These are phyloP conservation scores for Microbotryum scabiosae DNA, from an alignment of 1,284 basidiomycete species.

Conservation along the genomic window DNA sequence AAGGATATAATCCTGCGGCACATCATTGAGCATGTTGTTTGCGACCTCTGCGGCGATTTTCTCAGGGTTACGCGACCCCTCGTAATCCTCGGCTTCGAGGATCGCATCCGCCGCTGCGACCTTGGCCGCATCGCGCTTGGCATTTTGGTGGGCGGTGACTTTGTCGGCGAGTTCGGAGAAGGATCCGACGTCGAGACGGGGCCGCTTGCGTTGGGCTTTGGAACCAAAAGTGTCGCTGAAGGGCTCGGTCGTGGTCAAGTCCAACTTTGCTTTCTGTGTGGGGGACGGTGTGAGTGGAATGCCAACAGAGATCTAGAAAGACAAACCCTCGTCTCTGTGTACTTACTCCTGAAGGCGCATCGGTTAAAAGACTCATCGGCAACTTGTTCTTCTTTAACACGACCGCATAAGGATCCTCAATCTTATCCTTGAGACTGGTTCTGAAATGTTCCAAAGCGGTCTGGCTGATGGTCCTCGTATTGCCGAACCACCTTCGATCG, in stretches of 20 bases:
- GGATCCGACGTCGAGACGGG: constrained; percentile 69
- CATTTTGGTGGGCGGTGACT: constrained; percentile 20
- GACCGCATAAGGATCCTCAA: constrained; percentile 89
- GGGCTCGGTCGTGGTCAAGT: constrained; percentile 89
- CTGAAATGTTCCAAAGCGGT: constrained; percentile 88
- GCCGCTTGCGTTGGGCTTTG: constrained; percentile 82
- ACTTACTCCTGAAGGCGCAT: constrained; percentile 35
- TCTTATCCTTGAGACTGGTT: constrained; percentile 68
- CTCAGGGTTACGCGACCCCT: constrained; percentile 30
- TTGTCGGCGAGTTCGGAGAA: constrained; percentile 70
- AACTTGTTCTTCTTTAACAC: constrained; percentile 84
- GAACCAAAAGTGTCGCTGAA: constrained; percentile 88
- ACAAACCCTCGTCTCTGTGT: not conserved
- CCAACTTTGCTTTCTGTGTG: constrained; percentile 28
- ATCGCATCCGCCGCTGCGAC: constrained; percentile 16
- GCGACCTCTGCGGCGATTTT: constrained; percentile 22
- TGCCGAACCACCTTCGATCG: constrained; percentile 92
- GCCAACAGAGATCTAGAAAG: not conserved
- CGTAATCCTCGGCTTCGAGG: constrained; percentile 28
- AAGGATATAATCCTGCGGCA: constrained; percentile 36
- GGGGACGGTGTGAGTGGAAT: too few species aligned
- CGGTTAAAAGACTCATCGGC: constrained; percentile 85
- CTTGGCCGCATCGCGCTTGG: constrained; percentile 6
- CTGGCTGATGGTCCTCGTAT: constrained; percentile 97
- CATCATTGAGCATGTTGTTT: constrained; percentile 29